Conservation (phyloP, 2,329 filamentous ascomycete species). For the Talaromyces pinophilus region DNA sequence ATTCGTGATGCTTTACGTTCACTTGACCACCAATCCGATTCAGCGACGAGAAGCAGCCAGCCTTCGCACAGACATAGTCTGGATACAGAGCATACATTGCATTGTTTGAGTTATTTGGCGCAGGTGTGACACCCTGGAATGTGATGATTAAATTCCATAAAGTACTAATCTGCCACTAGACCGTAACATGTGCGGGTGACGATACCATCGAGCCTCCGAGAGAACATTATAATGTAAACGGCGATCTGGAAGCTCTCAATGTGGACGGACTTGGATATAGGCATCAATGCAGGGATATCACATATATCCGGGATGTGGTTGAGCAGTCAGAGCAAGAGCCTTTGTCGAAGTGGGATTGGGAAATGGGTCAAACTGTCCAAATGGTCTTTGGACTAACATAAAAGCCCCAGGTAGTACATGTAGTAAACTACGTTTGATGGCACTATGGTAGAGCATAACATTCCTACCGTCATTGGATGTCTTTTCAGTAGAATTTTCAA, state of each 20-base stretch:
- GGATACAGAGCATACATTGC: not conserved
- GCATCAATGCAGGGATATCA: not conserved
- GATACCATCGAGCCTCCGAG: not conserved
- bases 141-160: too few relatives aligned
- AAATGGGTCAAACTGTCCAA: not conserved
- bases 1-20: not conserved
- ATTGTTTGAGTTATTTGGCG: not conserved
- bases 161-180: not conserved
- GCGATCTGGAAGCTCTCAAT: not conserved
- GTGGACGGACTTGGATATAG: not conserved
- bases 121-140: not conserved
- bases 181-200: not conserved
- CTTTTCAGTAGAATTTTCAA: not conserved
- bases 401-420: not conserved
- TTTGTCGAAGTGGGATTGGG: not conserved
- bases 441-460: not conserved
- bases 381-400: not conserved
- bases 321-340: not conserved
- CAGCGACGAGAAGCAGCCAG: not conserved
- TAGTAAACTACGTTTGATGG: not conserved
- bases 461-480: not conserved
- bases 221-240: not conserved
- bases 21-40: not conserved
- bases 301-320: not conserved
- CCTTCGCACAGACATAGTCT: not conserved